A percentile compares a stretch with the other conserved stretches of the same genome.
phyloP scores from a whole-genome alignment of 129 eudicot genomes.

The Apium graveolens region DNA sequence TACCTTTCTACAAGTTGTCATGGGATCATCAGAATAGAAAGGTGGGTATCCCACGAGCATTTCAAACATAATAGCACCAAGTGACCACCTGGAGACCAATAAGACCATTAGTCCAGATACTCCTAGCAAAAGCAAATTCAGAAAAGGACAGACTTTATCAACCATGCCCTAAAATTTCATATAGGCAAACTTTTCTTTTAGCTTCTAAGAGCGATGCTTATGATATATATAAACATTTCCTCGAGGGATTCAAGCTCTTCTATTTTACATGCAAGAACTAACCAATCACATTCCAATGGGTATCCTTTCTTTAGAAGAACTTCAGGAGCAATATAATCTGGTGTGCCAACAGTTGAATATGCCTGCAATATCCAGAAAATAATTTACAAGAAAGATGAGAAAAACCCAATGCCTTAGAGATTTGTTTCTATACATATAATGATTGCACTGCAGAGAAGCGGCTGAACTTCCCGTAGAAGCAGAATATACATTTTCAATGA shows the following conservation, averaged over 20 bases:
- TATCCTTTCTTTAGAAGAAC: conserved; percentile 13
- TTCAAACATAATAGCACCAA: conserved; percentile 96
- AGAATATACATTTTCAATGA: background rate
- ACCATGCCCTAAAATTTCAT: background rate
- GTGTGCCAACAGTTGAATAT: conserved; percentile 15
- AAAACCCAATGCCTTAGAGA: background rate
- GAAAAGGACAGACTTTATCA: background rate
- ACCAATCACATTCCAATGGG: conserved; percentile 12
- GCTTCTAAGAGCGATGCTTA: background rate
- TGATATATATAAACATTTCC: background rate
- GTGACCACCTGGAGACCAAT: conserved; percentile 83
- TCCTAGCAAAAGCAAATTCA: background rate
- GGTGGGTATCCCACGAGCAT: conserved; percentile 99
- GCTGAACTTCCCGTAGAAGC: background rate
- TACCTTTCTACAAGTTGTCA: conserved; percentile 98
- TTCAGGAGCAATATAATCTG: conserved; percentile 14
- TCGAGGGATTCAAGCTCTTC: background rate
- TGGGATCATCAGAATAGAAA: conserved; percentile 96
- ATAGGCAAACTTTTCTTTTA: background rate
- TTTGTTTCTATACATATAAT: background rate
- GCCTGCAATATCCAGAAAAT: conserved; percentile 7
- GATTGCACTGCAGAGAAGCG: background rate
- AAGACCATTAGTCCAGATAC: conserved; percentile 3
- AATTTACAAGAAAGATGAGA: background rate
- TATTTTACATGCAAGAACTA: background rate